Evolutionary conservation across 2,329 filamentous ascomycete genomes (phyloP).

Genomic region (Cladophialophora carrionii): DNA sequence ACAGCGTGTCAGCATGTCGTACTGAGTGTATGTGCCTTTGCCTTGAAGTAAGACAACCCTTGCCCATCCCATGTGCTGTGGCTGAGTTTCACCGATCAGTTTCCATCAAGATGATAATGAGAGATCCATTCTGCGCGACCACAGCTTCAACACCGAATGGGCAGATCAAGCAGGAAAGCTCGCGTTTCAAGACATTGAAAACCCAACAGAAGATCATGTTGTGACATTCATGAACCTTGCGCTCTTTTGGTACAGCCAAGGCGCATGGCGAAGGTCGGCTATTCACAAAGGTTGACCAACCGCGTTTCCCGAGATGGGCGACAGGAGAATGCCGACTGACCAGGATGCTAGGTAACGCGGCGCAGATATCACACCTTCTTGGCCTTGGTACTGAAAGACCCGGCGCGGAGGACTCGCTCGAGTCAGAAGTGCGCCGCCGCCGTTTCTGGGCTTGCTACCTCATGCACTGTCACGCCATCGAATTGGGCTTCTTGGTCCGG

Average conservation of each 20-base stretch:
- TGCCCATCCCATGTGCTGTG: not conserved
- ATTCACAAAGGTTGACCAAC: constrained; percentile 25
- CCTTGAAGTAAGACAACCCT: constrained; percentile 12
- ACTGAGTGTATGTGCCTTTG: constrained; percentile 22
- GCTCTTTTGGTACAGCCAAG: constrained; percentile 30
- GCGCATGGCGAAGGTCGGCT: constrained; percentile 23
- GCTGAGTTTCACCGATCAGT: constrained; percentile 6
- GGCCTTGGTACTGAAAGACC: constrained; percentile 12
- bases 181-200: constrained; percentile 22
- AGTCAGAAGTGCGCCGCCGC: constrained; percentile 20
- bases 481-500: constrained; percentile 3
- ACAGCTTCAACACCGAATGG: constrained; percentile 22
- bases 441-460: constrained; percentile 31
- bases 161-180: constrained; percentile 25
- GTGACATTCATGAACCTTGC: constrained; percentile 25
- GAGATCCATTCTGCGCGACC: constrained; percentile 9
- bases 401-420: constrained; percentile 5
- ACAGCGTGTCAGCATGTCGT: constrained; percentile 14
- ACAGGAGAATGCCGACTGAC: constrained; percentile 4
- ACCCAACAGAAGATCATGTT: constrained; percentile 21
- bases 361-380: constrained; percentile 21
- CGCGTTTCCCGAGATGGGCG: not conserved
- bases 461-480: constrained; percentile 21
- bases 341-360: constrained; percentile 12
- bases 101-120: constrained; percentile 17